Percentiles rank a stretch among this genome's conserved stretches.
phyloP scores from a whole-genome alignment of 495 filamentous ascomycete species.

The Letharia columbiana region DNA sequence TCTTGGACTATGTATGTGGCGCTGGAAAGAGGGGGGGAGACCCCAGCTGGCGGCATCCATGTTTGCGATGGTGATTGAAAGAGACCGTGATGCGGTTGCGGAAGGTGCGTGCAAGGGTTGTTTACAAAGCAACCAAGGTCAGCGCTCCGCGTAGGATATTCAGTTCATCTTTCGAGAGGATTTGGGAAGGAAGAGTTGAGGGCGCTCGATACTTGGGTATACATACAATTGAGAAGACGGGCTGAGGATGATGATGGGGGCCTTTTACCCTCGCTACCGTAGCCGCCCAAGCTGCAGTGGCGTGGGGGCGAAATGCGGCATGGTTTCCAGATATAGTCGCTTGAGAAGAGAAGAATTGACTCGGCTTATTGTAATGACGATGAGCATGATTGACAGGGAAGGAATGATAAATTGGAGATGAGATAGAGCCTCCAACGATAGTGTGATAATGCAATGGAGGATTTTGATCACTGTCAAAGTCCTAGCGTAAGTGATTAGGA shows the following conservation, averaged over 20 bases:
- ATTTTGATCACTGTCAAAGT: no score
- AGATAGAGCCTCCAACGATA: no score
- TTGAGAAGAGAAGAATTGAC: no score
- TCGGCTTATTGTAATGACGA: no score
- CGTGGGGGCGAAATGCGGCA: constrained; percentile 2
- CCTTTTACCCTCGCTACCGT: background rate
- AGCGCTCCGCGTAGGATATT: background rate
- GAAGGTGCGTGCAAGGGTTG: no score
- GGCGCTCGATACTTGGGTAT: background rate
- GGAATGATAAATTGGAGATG: no score
- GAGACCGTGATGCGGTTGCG: background rate
- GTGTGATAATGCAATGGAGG: no score
- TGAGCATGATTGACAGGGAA: no score
- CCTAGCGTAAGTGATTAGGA: no score
- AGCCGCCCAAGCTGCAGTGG: constrained; percentile 1
- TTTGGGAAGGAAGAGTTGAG: background rate
- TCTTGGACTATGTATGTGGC: constrained; percentile 2
- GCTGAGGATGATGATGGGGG: no score
- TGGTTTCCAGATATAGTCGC: no score
- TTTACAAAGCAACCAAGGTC: no score
- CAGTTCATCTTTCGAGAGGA: background rate
- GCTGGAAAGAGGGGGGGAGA: background rate
- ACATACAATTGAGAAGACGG: background rate
- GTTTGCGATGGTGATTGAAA: background rate
- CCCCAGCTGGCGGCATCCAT: background rate